Evolutionary conservation across 108 stramenopile species (phyloP), one percentile per base, ranked within the genome.

Genomic region (Skeletonema tropicum): DNA sequence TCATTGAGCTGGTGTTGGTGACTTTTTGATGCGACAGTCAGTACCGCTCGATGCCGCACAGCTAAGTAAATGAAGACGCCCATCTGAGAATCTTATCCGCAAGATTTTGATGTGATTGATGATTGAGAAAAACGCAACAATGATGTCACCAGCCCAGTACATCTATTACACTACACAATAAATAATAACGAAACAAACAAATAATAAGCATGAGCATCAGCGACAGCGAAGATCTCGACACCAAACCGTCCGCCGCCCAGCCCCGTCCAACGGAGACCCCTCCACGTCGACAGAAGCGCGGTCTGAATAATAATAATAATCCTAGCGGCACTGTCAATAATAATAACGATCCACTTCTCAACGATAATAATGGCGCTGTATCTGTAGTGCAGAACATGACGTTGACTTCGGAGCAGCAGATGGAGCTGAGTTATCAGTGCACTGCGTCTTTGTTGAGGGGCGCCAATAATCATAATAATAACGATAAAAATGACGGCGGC

Each of bases 201-300:
- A n/a, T n/a, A n/a, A n/a, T n/a, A n/a, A n/a, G n/a, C 36, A 75
- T 75, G 74, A 75, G 74, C 74, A 75, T 75, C 36, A 67, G 66
- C 60, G 74, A 75, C 74, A 66, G 67, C n/a, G 60, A 75, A 29
- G 72, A 73, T 19, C 10, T 15, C 14, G 46, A 46, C 15, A 46
- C 2, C 14, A 46, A 46, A 17, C 46, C 46, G 3, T 46, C n/a
- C n/a, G n/a, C 46, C 46, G 46, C 46, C 6, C 36, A 30, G 33
- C 55, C 7, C 45, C 36, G 57, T 21, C 29, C 61, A 17, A 23
- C 60, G 26, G 17, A 64, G 10, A 66, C 55, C 15, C 38, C 45
- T 1, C 30, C 62, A 46, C 46, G 35, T 29, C 32, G 46, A 6
- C 58, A 60, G 26, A 61, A 64, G 48, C 42, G 61, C 33, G 46